phyloP scores from a whole-genome alignment of 768 basidiomycete genomes.

The Kwoniella mangroviensis region DNA sequence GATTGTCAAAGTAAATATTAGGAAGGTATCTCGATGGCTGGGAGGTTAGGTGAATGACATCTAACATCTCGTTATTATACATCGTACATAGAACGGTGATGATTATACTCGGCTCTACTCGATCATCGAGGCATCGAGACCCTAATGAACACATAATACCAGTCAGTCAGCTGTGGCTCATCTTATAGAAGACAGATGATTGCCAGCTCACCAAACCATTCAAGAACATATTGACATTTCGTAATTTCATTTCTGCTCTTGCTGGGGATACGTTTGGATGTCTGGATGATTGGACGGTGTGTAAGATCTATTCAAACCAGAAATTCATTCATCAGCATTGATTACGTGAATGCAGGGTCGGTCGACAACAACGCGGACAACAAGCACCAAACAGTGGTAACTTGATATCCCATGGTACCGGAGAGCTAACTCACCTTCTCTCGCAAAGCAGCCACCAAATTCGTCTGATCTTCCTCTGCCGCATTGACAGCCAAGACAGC shows the following conservation, averaged over 20 bases:
- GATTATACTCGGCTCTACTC: conserved; percentile 7
- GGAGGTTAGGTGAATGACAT: neutral
- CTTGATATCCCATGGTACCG: neutral
- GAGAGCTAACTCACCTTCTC: conserved; percentile 72
- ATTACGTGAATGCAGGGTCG: no score
- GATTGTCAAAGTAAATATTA: no score
- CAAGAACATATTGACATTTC: conserved; percentile 81
- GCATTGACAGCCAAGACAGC: conserved; percentile 72
- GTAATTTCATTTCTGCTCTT: conserved; percentile 76
- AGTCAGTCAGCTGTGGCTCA: conserved; percentile 7
- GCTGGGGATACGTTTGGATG: conserved; percentile 71
- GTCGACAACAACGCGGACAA: no score
- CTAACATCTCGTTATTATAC: no score
- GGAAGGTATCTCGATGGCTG: no score
- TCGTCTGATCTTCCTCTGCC: conserved; percentile 81
- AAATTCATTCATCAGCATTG: no score
- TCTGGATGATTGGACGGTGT: conserved; percentile 79
- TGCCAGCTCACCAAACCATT: conserved; percentile 55
- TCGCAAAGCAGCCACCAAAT: conserved; percentile 79
- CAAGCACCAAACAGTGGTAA: neutral
- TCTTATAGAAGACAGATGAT: neutral
- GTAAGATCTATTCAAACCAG: conserved; percentile 61
- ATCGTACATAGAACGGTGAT: neutral
- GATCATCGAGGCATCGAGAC: conserved; percentile 38
- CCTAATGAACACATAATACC: conserved; percentile 8